Evolutionary conservation across 2,329 filamentous ascomycete species (phyloP), one percentile per base, ranked within the genome.

Genomic region (Talaromyces islandicus): DNA sequence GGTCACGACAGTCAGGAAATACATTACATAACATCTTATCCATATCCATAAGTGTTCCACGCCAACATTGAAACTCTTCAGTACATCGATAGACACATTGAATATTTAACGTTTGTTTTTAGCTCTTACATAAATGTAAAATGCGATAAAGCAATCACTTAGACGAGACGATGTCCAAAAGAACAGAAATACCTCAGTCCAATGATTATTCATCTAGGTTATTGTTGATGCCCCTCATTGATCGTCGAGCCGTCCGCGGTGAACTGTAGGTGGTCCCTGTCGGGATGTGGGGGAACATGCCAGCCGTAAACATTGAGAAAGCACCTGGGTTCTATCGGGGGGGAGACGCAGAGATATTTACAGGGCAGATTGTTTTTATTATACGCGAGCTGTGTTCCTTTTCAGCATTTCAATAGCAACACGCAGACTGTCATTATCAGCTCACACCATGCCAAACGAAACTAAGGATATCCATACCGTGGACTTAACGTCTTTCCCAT

Each of bases 401-500:
- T 38, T n/a, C 17, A n/a, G 14, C 35, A 38, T 38, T 7, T 38
- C 35, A 38, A 3, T n/a, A n/a, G 14, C 17, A 38, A n/a, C 6
- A 17, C 14, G n/a, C 17, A 1, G 17, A 35, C 35, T n/a, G 17
- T 17, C 7, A n/a, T 38, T 38, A 38, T 38, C 35, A 38, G 5
- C 14, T n/a, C n/a, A 17, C 57, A 59, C n/a, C n/a, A 64, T 30
- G 38, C 53, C 19, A 35, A 62, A 54, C 64, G 62, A 24, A 66
- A 67, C 53, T 73, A 66, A 57, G 69, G 58, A 74, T 66, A 55
- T 74, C 66, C 35, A 75, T 69, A 57, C 73, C 66, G 25, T 64
- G 61, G 63, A 75, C 65, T 62, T 72, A 41, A 65, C 71, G 25
- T 69, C 71, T 4, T 74, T 73, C 56, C 63, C 70, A 6, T 83